Evolutionary conservation across 1,139 yeast species (phyloP).

Genomic region (Yamadazyma blattariae): DNA sequence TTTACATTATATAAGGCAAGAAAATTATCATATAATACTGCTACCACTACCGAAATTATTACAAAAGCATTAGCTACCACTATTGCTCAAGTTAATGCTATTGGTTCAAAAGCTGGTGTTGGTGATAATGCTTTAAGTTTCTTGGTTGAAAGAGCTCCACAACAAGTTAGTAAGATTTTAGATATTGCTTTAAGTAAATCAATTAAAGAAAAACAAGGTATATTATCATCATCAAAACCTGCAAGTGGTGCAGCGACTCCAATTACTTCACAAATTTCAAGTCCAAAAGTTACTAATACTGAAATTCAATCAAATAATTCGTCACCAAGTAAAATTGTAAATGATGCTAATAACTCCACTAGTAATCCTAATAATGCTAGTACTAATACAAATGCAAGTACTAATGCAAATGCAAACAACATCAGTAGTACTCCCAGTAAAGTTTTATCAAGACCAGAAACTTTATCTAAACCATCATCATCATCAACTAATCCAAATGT

Average conservation of each 20-base stretch:
- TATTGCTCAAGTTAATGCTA: slow-evolving; percentile 83
- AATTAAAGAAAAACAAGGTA: slow-evolving; percentile 53
- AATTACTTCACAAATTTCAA: slow-evolving; percentile 17
- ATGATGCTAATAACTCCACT: slow-evolving; percentile 13
- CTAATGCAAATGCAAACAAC: too few species aligned
- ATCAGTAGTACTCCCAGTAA: too few species aligned
- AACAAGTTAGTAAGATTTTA: slow-evolving; percentile 76
- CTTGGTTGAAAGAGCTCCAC: slow-evolving; percentile 83
- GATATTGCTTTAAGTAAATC: slow-evolving; percentile 83
- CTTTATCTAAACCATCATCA: neutral
- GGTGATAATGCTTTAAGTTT: slow-evolving; percentile 78
- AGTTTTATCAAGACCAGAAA: too few species aligned
- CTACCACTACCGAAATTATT: slow-evolving; percentile 71
- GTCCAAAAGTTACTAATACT: slow-evolving; percentile 10
- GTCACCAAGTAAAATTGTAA: slow-evolving; percentile 8
- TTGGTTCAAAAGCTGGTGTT: slow-evolving; percentile 82
- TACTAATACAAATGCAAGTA: too few species aligned
- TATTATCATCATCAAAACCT: slow-evolving; percentile 17
- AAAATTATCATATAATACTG: slow-evolving; percentile 62
- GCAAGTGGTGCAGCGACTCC: slow-evolving; percentile 31
- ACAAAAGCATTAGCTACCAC: slow-evolving; percentile 95
- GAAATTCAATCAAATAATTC: slow-evolving; percentile 4
- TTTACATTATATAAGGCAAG: slow-evolving; percentile 68
- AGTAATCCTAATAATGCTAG: too few species aligned
- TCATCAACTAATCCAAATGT: neutral